These are phyloP conservation scores for Venturia asperata DNA, from an alignment of 2,329 filamentous ascomycete genomes.

Conservation along the genomic window DNA sequence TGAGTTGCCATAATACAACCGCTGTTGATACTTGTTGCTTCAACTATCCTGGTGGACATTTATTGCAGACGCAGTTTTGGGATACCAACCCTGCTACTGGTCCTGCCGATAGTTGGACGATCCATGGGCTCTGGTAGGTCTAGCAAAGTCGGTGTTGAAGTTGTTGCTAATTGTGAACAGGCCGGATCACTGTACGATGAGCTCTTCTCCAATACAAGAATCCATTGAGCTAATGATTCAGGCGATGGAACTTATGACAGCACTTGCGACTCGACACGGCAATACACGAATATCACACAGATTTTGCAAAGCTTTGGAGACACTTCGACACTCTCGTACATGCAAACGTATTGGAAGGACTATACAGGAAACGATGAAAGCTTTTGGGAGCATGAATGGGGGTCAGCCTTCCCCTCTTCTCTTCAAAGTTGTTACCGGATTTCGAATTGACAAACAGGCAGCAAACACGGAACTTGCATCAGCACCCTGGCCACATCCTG, in stretches of 20 bases:
- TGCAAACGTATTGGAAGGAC: slow-evolving; percentile 67
- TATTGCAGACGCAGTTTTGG: slow-evolving; percentile 26
- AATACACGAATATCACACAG: slow-evolving; percentile 26
- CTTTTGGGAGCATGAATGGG: slow-evolving; percentile 67
- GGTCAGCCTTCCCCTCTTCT: slow-evolving; percentile 37
- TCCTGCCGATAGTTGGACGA: slow-evolving; percentile 23
- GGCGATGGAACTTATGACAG: slow-evolving; percentile 22
- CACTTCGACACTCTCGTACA: slow-evolving; percentile 54
- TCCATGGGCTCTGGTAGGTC: slow-evolving; percentile 23
- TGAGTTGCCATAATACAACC: slow-evolving; percentile 60
- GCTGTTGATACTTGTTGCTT: slow-evolving; percentile 45
- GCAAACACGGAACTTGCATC: slow-evolving; percentile 55
- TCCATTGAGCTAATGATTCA: background rate
- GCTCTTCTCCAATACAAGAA: background rate
- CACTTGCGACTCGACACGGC: slow-evolving; percentile 19
- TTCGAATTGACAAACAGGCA: background rate
- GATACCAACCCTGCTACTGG: slow-evolving; percentile 24
- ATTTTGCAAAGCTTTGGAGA: slow-evolving; percentile 52
- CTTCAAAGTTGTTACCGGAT: too few relatives aligned
- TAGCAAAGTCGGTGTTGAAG: background rate
- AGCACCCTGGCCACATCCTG: slow-evolving; percentile 59
- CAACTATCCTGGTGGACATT: slow-evolving; percentile 21
- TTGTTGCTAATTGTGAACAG: background rate
- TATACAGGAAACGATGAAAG: slow-evolving; percentile 55
- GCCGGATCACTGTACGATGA: slow-evolving; percentile 18